These are phyloP conservation scores for Malassezia dermatis DNA, from an alignment of 1,284 basidiomycete species.

Conservation along the genomic window DNA sequence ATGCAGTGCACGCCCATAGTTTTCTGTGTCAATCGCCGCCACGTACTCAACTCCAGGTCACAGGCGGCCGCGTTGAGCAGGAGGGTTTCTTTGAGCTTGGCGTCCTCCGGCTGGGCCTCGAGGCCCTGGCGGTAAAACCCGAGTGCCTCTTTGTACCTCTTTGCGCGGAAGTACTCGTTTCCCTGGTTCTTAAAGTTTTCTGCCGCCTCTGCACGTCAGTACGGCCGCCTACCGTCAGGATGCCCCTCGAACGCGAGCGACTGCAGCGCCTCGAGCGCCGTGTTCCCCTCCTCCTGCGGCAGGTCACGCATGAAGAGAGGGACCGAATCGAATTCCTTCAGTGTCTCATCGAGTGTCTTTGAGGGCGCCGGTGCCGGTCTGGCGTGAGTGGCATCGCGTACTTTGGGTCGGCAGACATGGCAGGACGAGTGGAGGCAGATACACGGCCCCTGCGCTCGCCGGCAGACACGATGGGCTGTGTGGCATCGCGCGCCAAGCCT, in stretches of 20 bases:
- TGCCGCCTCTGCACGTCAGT: constrained; percentile 62
- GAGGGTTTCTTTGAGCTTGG: constrained; percentile 55
- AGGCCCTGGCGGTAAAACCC: constrained; percentile 84
- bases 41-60: constrained; percentile 69
- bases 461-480: constrained; percentile 10
- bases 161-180: constrained; percentile 81
- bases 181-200: constrained; percentile 88
- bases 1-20: constrained; percentile 69
- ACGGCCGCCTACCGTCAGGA: constrained; percentile 66
- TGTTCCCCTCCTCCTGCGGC: constrained; percentile 50
- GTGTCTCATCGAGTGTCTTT: constrained; percentile 16
- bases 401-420: neutral
- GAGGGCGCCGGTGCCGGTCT: constrained; percentile 6
- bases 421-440: neutral
- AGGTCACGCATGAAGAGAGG: constrained; percentile 89
- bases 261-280: constrained; percentile 67
- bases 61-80: constrained; percentile 74
- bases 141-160: constrained; percentile 72
- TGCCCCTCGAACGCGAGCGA: constrained; percentile 77
- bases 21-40: constrained; percentile 54
- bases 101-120: constrained; percentile 66
- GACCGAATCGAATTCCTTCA: constrained; percentile 35
- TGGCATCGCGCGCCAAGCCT: constrained; percentile 5
- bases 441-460: neutral
- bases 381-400: neutral